phyloP scores from a whole-genome alignment of 257 asterid genomes.

The Mentha longifolia region DNA sequence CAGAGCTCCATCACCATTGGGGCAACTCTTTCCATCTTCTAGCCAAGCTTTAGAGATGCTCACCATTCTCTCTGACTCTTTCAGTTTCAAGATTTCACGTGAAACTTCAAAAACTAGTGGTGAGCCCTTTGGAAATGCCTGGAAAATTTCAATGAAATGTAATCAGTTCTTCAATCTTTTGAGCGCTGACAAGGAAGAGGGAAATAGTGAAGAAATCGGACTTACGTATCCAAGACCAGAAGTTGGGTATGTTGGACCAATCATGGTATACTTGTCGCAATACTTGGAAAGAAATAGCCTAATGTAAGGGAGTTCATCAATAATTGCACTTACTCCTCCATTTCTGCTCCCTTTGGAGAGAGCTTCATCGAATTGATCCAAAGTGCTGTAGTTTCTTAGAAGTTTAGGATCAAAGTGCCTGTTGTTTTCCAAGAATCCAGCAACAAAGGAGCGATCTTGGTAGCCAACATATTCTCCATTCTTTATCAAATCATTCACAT shows the following conservation, averaged over 20 bases:
- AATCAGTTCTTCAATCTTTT: conserved; percentile 20
- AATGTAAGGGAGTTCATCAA: background rate
- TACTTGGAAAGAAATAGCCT: background rate
- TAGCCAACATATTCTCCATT: conserved; percentile 51
- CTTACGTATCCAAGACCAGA: conserved; percentile 40
- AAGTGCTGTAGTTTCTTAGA: background rate
- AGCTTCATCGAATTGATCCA: background rate
- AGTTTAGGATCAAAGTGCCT: background rate
- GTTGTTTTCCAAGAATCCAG: conserved; percentile 20
- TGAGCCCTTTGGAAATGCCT: conserved; percentile 57
- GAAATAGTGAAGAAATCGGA: background rate
- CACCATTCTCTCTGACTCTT: conserved; percentile 41
- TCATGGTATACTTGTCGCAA: background rate
- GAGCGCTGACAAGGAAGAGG: background rate
- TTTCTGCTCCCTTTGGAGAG: conserved; percentile 18
- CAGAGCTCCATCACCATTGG: conserved; percentile 13
- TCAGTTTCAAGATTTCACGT: conserved; percentile 45
- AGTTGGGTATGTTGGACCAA: background rate
- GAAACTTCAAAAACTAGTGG: conserved; percentile 53
- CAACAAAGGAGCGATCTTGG: conserved; percentile 45
- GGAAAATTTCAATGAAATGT: background rate
- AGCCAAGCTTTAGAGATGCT: conserved; percentile 31
- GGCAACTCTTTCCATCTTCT: conserved; percentile 14
- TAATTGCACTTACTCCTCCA: background rate
- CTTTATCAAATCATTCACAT: conserved; percentile 32